Evolutionary conservation across 2,329 filamentous ascomycete species (phyloP), one percentile per base, ranked within the genome.

Genomic region (Aspergillus pseudonomiae): DNA sequence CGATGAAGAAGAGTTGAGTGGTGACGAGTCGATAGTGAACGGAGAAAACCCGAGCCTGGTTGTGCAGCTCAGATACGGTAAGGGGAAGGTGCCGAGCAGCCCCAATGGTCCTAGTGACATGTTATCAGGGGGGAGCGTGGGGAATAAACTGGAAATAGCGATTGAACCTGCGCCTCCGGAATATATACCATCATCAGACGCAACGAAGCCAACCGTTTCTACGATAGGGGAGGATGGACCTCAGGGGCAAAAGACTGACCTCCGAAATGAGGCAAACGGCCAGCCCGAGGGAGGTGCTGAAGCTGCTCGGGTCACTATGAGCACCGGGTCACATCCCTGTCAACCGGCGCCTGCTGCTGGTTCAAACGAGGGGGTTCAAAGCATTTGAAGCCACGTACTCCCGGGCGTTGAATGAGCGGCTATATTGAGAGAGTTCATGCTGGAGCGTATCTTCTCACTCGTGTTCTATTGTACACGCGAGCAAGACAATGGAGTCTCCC

Each of bases 11-110:
- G 75, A 78, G 55, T 72, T 74, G 52, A 80, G 77, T 59, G 79
- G 77, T 21, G 76, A 77, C 62, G 80, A 77, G 36, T 75, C 76
- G n/a, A 85, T 88, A 45, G 74, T 74, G 26, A 75, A 78, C 41
- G 77, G 77, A 6, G 86, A 87, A 60, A 84, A 87, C 73, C 78
- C 77, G 26, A 92, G 88, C 68, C 83, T 94, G 46, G 85, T 97
- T 57, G 90, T 97, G 62, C 94, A 91, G 75, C 83, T 97, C 16
- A 74, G 79, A 69, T 83, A 82, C 67, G 69, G 72, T 60, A 79
- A 78, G 63, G 69, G 71, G 19, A 71, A 73, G 60, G 30, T 63
- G 19, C 58, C 66, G 21, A 67, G 65, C 60, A 68, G 67, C 53
- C 60, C 64, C 11, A 62, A 67, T 32, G 63, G 53, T 19, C 57